Evolutionary conservation across 148 eudicot species (phyloP), one percentile per base, ranked within the genome.

Genomic region (Fallopia convolvulus): DNA sequence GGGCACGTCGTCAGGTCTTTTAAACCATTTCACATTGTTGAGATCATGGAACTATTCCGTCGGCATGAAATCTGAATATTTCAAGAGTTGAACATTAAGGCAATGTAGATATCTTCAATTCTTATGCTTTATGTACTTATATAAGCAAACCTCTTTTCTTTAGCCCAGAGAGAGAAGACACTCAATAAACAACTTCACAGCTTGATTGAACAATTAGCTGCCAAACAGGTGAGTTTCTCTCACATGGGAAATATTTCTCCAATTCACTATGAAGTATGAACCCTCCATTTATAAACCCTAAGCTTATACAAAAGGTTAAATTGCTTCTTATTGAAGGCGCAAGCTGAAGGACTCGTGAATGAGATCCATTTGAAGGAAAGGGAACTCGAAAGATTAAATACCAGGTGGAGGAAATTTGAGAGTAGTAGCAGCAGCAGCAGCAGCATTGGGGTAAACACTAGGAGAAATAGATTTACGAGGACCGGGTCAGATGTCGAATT

Each of bases 101-200:
- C 39, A 26, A 10, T 61, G 70, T 61, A 23, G 39, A 61, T 30
- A 61, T 30, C 17, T 61, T 61, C 70, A 5, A 15, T 33, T 68
- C 72, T 68, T 17, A 5, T 68, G 21, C 72, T 36, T 39, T 17
- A 36, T 36, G 36, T 68, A 46, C 46, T 46, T 11, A 71, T 42
- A 15, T 46, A 48, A 9, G 77, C 66, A 21, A 77, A 14, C 1
- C 2, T 46, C 26, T 33, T 70, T 33, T 68, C 7, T 86, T 65
- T 94, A 95, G 99, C 88, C 82, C 97, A 93, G 80, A 86, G 99
- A 82, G 99, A 95, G 84, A 92, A 95, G 80, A 83, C 89, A 68
- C 75, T 95, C 88, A 97, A 95, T 80, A 91, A 88, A 83, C 99
- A 95, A 85, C 97, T 95, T 75, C 97, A 95, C 81, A 88, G 97